Conservation (phyloP, 345 rosid genomes). For the Psidium friedrichsthalianum region DNA sequence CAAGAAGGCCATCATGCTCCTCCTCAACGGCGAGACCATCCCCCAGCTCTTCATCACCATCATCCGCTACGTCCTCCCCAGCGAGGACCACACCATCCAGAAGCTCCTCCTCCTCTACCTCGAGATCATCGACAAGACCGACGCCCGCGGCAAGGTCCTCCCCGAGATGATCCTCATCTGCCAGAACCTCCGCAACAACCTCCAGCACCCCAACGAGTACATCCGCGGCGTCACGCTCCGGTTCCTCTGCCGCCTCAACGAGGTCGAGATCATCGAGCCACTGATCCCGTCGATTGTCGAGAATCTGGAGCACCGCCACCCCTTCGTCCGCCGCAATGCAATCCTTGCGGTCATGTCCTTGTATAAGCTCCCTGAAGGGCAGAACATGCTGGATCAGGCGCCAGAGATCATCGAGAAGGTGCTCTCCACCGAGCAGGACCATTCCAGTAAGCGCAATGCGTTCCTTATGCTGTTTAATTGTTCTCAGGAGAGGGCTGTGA, state of each 20-base stretch:
- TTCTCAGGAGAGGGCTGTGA: slow-evolving; percentile 12
- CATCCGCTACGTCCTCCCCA: slow-evolving; percentile 81
- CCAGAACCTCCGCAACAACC: slow-evolving; percentile 89
- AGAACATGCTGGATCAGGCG: slow-evolving; percentile 9
- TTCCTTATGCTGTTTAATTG: slow-evolving; percentile 17
- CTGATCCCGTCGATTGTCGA: slow-evolving; percentile 10
- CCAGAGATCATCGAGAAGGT: slow-evolving; percentile 16
- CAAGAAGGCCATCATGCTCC: slow-evolving; percentile 87
- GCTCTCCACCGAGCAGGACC: slow-evolving; percentile 11
- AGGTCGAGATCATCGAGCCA: slow-evolving; percentile 18
- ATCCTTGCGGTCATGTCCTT: slow-evolving; percentile 16
- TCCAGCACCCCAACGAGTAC: slow-evolving; percentile 93
- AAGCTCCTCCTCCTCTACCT: slow-evolving; percentile 76
- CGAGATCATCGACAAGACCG: slow-evolving; percentile 85
- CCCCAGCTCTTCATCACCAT: slow-evolving; percentile 95
- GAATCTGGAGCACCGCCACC: slow-evolving; percentile 17
- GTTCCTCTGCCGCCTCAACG: slow-evolving; percentile 10
- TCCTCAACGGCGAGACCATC: slow-evolving; percentile 82
- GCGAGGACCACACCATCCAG: slow-evolving; percentile 90
- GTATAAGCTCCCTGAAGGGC: slow-evolving; percentile 12
- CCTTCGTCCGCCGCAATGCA: slow-evolving; percentile 15
- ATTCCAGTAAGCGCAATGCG: slow-evolving; percentile 15
- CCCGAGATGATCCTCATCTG: slow-evolving; percentile 97
- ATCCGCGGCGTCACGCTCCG: slow-evolving; percentile 54
- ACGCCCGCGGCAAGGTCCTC: slow-evolving; percentile 59